Conservation (phyloP, 306 rosid species). For the Acacia acuminata region DNA sequence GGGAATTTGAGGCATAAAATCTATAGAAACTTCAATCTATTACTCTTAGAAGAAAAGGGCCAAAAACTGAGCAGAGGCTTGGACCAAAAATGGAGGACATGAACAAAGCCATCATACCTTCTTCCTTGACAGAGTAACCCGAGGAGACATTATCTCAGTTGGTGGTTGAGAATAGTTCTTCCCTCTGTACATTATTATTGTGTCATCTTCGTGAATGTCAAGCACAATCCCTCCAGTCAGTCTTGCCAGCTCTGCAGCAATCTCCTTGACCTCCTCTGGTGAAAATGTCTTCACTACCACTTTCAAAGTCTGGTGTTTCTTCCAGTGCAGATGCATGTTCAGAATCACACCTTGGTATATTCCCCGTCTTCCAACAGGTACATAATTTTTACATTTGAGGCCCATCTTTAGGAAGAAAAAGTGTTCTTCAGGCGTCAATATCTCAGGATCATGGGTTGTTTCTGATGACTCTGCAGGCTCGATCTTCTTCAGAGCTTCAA, state of each 20-base stretch:
- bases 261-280: slow-evolving; percentile 89
- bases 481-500: slow-evolving; percentile 73
- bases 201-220: slow-evolving; percentile 80
- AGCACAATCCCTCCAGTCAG: slow-evolving; percentile 89
- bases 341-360: slow-evolving; percentile 94
- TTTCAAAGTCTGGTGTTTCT: slow-evolving; percentile 91
- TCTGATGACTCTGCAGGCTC: slow-evolving; percentile 81
- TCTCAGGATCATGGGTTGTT: slow-evolving; percentile 91
- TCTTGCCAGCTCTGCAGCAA: slow-evolving; percentile 88
- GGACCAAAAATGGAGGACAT: neutral
- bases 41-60: neutral
- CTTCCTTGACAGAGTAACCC: slow-evolving; percentile 84
- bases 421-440: slow-evolving; percentile 94
- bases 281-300: slow-evolving; percentile 89
- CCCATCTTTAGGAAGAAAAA: slow-evolving; percentile 97
- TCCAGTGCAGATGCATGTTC: slow-evolving; percentile 99
- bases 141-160: slow-evolving; percentile 96
- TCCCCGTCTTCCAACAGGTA: slow-evolving; percentile 95
- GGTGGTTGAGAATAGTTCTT: slow-evolving; percentile 98
- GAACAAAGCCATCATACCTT: slow-evolving; percentile 51
- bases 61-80: slow-evolving; percentile 1
- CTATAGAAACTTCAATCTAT: slow-evolving; percentile 10
- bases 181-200: slow-evolving; percentile 94
- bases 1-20: slow-evolving; percentile 2
- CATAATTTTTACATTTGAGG: slow-evolving; percentile 82